Percentiles rank a stretch among this genome's conserved stretches.
These are phyloP conservation scores for Sarocladium kiliense DNA, from an alignment of 2,329 filamentous ascomycete species.

Conservation along the genomic window DNA sequence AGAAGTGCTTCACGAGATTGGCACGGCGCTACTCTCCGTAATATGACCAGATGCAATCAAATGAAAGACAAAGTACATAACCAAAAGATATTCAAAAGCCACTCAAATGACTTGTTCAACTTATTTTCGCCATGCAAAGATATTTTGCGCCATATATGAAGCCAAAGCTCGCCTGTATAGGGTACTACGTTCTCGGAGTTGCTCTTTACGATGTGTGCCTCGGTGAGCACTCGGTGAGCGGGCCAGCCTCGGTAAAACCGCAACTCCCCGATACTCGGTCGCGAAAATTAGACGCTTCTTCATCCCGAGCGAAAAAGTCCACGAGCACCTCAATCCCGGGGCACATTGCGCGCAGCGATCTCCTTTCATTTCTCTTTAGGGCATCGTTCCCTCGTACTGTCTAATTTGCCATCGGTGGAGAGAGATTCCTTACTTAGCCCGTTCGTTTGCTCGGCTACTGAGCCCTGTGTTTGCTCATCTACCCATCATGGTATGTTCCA, in stretches of 20 bases:
- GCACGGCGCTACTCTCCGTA: no score
- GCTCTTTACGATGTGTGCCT: neutral
- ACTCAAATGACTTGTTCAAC: no score
- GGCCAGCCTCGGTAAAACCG: conserved; percentile 21
- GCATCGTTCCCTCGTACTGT: neutral
- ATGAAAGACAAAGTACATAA: no score
- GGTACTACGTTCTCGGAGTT: conserved; percentile 4
- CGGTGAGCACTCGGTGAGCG: conserved; percentile 15
- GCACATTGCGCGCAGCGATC: neutral
- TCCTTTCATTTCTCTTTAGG: neutral
- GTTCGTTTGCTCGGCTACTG: neutral
- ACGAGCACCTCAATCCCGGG: neutral
- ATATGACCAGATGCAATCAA: no score
- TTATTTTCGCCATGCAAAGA: no score
- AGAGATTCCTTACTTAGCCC: neutral
- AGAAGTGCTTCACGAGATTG: no score
- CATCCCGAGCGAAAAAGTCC: conserved; percentile 16
- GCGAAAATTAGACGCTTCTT: conserved; percentile 16
- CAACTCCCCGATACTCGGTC: conserved; percentile 4
- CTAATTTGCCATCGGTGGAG: neutral
- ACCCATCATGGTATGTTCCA: conserved; percentile 5
- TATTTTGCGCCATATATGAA: no score
- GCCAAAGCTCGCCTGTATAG: neutral
- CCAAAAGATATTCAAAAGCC: no score
- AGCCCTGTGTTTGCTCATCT: neutral